phyloP scores from a whole-genome alignment of 129 eudicot species.

The Lactuca saligna region DNA sequence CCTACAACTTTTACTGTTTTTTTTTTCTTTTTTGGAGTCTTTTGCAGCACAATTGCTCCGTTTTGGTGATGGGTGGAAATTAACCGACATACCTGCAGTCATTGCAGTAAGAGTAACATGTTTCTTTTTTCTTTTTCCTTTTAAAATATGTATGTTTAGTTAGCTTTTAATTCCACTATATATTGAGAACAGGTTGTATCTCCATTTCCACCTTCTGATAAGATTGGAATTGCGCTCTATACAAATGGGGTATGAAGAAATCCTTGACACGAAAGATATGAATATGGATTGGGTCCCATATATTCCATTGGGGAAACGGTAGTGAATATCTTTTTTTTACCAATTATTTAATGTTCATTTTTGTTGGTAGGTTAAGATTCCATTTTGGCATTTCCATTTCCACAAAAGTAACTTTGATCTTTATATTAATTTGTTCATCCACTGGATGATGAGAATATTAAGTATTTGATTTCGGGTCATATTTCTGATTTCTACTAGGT shows the following conservation, averaged over 20 bases:
- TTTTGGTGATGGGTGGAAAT: slow-evolving; percentile 49
- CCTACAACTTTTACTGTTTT: background rate
- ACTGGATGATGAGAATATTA: too few species aligned
- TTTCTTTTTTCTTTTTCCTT: background rate
- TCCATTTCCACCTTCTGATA: slow-evolving; percentile 29
- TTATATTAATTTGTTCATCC: too few species aligned
- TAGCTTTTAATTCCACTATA: too few species aligned
- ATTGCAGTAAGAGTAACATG: slow-evolving; percentile 65
- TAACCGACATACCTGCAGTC: slow-evolving; percentile 71
- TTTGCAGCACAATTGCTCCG: slow-evolving; percentile 88
- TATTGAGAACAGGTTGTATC: slow-evolving; percentile 50
- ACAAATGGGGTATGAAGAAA: slow-evolving; percentile 84
- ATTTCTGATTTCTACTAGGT: too few species aligned
- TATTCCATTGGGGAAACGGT: slow-evolving; percentile 76
- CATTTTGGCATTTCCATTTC: background rate
- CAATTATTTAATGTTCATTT: background rate
- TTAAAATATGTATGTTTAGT: background rate
- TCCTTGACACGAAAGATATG: slow-evolving; percentile 85
- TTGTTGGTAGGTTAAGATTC: slow-evolving; percentile 40
- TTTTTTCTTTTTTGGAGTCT: background rate
- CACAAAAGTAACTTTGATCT: too few species aligned
- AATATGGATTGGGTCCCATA: slow-evolving; percentile 98
- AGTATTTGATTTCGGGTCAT: too few species aligned
- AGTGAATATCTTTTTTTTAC: background rate
- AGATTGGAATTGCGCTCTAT: slow-evolving; percentile 85